Evolutionary conservation across 1,284 basidiomycete species (phyloP), one percentile per base, ranked within the genome.

Genomic region (Moniliella sp.): DNA sequence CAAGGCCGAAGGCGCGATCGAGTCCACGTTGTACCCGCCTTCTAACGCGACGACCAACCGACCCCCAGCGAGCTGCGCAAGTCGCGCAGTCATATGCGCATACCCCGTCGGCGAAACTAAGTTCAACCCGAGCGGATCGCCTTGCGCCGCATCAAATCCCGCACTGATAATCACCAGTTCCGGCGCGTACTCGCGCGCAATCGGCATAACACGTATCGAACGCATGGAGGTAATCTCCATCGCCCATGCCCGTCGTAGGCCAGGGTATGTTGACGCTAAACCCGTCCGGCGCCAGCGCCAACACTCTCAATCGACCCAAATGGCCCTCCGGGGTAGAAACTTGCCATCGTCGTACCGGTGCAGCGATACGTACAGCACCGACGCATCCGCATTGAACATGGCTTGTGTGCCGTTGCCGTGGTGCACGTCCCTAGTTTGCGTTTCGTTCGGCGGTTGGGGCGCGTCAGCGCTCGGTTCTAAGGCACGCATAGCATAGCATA

Each of bases 361-460:
- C 18, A 99, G 51, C 18, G 91, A 99, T 13, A 99, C 74, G 63
- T 93, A 97, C n/a, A 97, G 66, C 11, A 97, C 79, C 26, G 72
- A 72, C 0, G 77, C 73, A 51, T 94, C 84, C 41, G 86, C 74
- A 51, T 83, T 78, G 61, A 97, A 97, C 0, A 84, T 82, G 30
- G 76, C 69, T 56, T 99, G 91, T 0, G 88, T 97, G 4, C 91
- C 91, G 56, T 99, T 99, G 0, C 88, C 88, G 59, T 97, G 88
- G 61, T 97, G 88, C 0, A 97, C 82, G 61, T 97, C 88, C 83
- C n/a, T n/a, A n/a, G 72, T 79, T 56, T 51, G 39, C 32, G 64
- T 57, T 15, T 28, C 34, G 2, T 70, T 56, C 0, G 76, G 77
- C 27, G n/a, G n/a, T n/a, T n/a, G n/a, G n/a, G n/a, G n/a, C n/a